Evolutionary conservation across 148 eudicot genomes (phyloP), one percentile per base, ranked within the genome.

Genomic region (Silene latifolia): DNA sequence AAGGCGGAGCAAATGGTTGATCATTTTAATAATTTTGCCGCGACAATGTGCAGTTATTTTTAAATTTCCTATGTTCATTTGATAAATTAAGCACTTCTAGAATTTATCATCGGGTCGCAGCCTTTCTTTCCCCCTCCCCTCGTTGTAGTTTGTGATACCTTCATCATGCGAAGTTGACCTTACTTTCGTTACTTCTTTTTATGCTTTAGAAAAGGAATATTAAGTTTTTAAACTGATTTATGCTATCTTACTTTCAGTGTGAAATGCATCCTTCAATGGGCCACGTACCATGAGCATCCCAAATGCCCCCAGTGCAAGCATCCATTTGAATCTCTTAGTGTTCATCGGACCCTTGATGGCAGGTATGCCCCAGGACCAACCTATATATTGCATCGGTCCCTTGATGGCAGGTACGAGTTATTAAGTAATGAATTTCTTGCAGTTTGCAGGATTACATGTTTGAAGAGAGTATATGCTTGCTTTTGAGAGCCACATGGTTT

Each of bases 251-350:
- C n/a, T 56, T 66, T 23, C 81, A 93, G 98, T 81, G 91, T 91
- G 88, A 88, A 82, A 9, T 93, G 98, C 86, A 91, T 93, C 76
- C 88, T 93, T 46, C 88, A 80, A 73, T 93, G 98, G 98, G 97
- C 98, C 27, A 83, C 97, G 0, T 91, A 86, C 84, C 87, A 82
- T 80, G 91, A 87, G 61, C 87, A 77, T 74, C 91, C 98, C 9
- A 91, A 88, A 27, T 93, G 98, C 77, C 98, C 98, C 54, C 94
- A 89, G 79, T 93, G 98, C 83, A 93, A 93, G 74, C 78, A 86
- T 86, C 97, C 92, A 53, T 91, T 93, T 82, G 93, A 86, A 77
- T 83, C 82, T 69, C 90, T 93, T 67, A 77, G 81, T 62, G 68
- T 93, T 70, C 98, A 91, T 79, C 92, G 92, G 32, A 78, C 91